phyloP scores from a whole-genome alignment of 768 basidiomycete genomes.

The Postia placenta region DNA sequence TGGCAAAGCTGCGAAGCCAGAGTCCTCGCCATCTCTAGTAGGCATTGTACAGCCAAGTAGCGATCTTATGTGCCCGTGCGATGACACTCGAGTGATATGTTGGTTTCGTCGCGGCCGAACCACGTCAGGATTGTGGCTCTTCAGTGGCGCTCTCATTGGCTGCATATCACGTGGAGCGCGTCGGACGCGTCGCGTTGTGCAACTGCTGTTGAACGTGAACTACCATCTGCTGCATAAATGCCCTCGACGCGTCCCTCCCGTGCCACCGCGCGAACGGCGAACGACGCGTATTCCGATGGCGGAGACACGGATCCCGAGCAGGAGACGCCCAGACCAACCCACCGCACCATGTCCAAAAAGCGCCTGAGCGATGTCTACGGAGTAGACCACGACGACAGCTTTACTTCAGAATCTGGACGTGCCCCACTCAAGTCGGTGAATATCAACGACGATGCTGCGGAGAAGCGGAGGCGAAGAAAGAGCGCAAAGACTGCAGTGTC shows the following conservation, averaged over 20 bases:
- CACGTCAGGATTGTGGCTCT: background rate
- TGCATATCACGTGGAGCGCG: slow-evolving; percentile 14
- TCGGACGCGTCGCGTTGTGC: slow-evolving; percentile 5
- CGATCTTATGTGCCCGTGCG: no score
- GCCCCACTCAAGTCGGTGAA: slow-evolving; percentile 34
- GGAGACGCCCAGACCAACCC: slow-evolving; percentile 13
- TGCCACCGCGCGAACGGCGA: slow-evolving; percentile 1
- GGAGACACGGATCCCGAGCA: slow-evolving; percentile 19
- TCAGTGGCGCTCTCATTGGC: slow-evolving; percentile 10
- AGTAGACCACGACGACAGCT: slow-evolving; percentile 37
- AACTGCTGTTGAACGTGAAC: slow-evolving; percentile 14
- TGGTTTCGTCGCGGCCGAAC: background rate
- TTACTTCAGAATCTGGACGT: slow-evolving; percentile 27
- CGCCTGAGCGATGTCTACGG: slow-evolving; percentile 56
- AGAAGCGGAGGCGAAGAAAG: slow-evolving; percentile 78
- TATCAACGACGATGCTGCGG: slow-evolving; percentile 81
- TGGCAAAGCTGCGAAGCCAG: slow-evolving; percentile 36
- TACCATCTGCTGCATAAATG: slow-evolving; percentile 6
- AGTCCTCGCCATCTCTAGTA: slow-evolving; percentile 8
- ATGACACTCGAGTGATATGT: background rate
- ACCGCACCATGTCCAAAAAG: slow-evolving; percentile 28
- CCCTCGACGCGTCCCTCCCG: slow-evolving; percentile 9
- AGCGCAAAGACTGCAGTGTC: slow-evolving; percentile 56
- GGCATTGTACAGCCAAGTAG: no score
- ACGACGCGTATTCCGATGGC: slow-evolving; percentile 12